phyloP scores from a whole-genome alignment of 2,329 filamentous ascomycete species.

The Xylaria sp. region DNA sequence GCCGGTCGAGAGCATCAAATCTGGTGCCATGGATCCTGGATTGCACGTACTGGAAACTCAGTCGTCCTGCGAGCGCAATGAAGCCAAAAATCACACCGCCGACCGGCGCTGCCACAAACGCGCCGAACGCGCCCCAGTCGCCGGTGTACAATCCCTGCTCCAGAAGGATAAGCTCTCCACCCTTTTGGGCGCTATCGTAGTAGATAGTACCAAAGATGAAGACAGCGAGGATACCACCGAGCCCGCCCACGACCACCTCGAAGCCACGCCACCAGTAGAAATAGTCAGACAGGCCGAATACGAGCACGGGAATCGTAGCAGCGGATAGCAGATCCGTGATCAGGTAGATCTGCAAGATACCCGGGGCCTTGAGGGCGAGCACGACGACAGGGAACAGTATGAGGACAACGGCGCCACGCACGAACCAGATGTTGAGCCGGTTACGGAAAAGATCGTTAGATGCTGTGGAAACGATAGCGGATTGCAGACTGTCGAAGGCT shows the following conservation, averaged over 20 bases:
- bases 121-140: conserved; percentile 86
- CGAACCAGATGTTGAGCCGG: conserved; percentile 78
- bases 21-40: conserved; percentile 68
- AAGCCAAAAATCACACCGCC: conserved; percentile 79
- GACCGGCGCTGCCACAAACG: conserved; percentile 82
- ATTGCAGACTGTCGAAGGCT: conserved; percentile 83
- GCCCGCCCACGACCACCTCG: conserved; percentile 80
- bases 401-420: conserved; percentile 75
- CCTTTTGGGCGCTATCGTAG: conserved; percentile 73
- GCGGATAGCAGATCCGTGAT: conserved; percentile 84
- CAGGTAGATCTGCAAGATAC: conserved; percentile 83
- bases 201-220: conserved; percentile 86
- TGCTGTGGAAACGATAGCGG: conserved; percentile 84
- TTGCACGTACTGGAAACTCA: conserved; percentile 67
- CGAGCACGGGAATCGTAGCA: conserved; percentile 77
- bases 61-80: conserved; percentile 68
- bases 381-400: conserved; percentile 80
- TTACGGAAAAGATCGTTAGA: conserved; percentile 90
- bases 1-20: conserved; percentile 76
- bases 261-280: conserved; percentile 82
- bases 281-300: conserved; percentile 75
- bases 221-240: conserved; percentile 81
- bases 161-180: conserved; percentile 75
- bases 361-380: conserved; percentile 78
- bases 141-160: conserved; percentile 78